These are phyloP conservation scores for Acanthamoeba healyi DNA, from an alignment of 208 protist species.

Conservation along the genomic window DNA sequence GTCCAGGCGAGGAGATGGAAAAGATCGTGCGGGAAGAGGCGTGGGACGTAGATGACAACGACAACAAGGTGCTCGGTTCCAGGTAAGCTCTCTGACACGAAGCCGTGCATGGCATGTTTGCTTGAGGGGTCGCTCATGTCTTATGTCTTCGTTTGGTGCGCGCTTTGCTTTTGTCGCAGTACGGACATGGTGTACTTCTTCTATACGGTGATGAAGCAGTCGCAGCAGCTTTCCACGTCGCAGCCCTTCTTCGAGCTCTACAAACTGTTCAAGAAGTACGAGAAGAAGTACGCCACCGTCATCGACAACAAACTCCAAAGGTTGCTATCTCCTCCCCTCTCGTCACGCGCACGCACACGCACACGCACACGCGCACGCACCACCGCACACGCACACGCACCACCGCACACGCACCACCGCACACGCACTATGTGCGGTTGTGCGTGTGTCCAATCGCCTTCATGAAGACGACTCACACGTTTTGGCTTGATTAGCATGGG, in stretches of 20 bases:
- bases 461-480: constrained; percentile 12
- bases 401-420: too few species aligned
- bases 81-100: not conserved
- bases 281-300: constrained; percentile 66
- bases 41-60: constrained; percentile 74
- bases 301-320: constrained; percentile 59
- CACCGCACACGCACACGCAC: too few species aligned
- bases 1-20: constrained; percentile 12
- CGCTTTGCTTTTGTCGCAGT: too few species aligned
- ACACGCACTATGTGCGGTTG: too few species aligned
- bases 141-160: too few species aligned
- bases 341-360: too few species aligned
- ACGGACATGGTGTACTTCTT: constrained; percentile 79
- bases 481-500: not conserved
- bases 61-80: constrained; percentile 75
- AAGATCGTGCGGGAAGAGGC: constrained; percentile 75
- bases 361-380: too few species aligned
- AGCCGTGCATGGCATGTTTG: too few species aligned
- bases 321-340: not conserved
- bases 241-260: constrained; percentile 81
- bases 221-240: constrained; percentile 17
- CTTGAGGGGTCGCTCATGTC: too few species aligned
- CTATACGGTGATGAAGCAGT: constrained; percentile 70
- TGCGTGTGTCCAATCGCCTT: too few species aligned
- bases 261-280: constrained; percentile 79